Evolutionary conservation across 2,329 filamentous ascomycete species (phyloP).

Genomic region (Aspergillus alliaceus): DNA sequence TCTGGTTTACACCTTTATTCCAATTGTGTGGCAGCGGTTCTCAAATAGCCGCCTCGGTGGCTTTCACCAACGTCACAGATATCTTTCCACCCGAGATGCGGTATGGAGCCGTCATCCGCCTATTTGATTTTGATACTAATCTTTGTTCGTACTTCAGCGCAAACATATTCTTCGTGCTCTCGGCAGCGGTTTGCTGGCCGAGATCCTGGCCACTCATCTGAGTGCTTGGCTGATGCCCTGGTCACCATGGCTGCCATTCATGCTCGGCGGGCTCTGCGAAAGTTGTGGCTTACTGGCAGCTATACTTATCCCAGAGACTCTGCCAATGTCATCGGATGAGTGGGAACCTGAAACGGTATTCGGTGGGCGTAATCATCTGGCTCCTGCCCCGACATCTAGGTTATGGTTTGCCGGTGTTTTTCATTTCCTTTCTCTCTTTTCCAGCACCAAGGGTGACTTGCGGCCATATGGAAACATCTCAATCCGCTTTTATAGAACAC

Average conservation of each 20-base stretch:
- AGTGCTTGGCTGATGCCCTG: slow-evolving; percentile 14
- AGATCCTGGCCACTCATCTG: slow-evolving; percentile 11
- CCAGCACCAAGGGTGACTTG: no score
- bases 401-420: no score
- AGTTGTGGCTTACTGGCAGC: slow-evolving; percentile 1
- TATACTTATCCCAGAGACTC: slow-evolving; percentile 11
- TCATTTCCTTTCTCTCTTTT: no score
- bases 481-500: not conserved
- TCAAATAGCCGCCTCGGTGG: slow-evolving; percentile 8
- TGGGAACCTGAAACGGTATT: not conserved
- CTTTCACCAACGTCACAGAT: slow-evolving; percentile 11
- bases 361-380: not conserved
- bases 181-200: slow-evolving; percentile 3
- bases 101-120: not conserved
- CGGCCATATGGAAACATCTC: no score
- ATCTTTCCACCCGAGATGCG: slow-evolving; percentile 11
- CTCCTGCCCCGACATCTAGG: not conserved
- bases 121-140: not conserved
- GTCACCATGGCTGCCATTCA: slow-evolving; percentile 8
- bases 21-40: slow-evolving; percentile 15
- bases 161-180: slow-evolving; percentile 8
- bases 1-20: slow-evolving; percentile 16
- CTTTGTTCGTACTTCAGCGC: not conserved
- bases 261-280: slow-evolving; percentile 6
- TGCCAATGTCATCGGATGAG: not conserved